A percentile compares a stretch with the other conserved stretches of the same genome.
Evolutionary conservation across 2,329 filamentous ascomycete genomes (phyloP).

Genomic region (Annulohypoxylon truncatum): DNA sequence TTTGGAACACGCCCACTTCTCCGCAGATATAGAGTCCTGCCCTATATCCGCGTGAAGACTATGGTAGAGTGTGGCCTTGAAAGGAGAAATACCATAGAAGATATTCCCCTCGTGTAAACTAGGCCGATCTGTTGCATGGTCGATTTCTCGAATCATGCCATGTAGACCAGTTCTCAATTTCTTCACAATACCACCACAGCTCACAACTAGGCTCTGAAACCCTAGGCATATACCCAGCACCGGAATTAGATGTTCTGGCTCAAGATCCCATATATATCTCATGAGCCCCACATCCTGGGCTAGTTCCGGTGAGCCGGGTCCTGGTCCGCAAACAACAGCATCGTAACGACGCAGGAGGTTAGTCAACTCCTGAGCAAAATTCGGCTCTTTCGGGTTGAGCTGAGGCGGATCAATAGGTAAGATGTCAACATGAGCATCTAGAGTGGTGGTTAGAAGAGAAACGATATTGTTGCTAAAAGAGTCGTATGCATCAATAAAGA

Average conservation of each 20-base stretch:
- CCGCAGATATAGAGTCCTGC: constrained; percentile 55
- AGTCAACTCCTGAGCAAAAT: constrained; percentile 60
- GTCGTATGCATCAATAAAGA: constrained; percentile 96
- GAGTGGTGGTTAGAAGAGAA: constrained; percentile 76
- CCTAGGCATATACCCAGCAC: constrained; percentile 90
- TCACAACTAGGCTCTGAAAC: constrained; percentile 82
- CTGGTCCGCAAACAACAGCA: constrained; percentile 90
- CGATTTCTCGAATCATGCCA: constrained; percentile 79
- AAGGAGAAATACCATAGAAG: constrained; percentile 69
- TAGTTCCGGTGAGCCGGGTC: constrained; percentile 82
- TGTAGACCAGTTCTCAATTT: constrained; percentile 80
- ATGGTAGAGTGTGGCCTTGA: constrained; percentile 83
- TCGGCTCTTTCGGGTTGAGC: constrained; percentile 56
- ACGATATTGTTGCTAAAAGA: constrained; percentile 97
- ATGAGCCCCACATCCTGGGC: constrained; percentile 86
- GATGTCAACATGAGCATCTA: constrained; percentile 75
- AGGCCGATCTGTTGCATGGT: constrained; percentile 57
- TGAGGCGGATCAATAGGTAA: constrained; percentile 76
- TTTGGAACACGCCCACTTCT: constrained; percentile 53
- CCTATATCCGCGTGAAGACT: constrained; percentile 68
- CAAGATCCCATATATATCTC: constrained; percentile 76
- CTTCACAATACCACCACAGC: constrained; percentile 74
- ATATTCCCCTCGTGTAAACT: constrained; percentile 63
- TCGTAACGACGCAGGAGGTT: constrained; percentile 72
- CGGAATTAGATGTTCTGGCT: constrained; percentile 71